These are phyloP conservation scores for Trichoderma sp. DNA, from an alignment of 2,329 filamentous ascomycete species.

Conservation along the genomic window DNA sequence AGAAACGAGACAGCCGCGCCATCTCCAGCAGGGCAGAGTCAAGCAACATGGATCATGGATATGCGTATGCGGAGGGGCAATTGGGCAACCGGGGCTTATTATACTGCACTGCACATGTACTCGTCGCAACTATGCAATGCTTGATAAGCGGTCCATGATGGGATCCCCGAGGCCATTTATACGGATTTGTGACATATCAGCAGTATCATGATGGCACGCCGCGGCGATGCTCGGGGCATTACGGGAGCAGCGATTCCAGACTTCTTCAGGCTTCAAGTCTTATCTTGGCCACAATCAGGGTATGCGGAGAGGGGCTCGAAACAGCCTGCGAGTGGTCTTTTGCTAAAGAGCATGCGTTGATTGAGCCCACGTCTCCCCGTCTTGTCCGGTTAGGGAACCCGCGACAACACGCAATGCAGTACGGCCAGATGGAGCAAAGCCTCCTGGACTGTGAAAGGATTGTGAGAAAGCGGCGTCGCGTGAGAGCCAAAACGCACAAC, in stretches of 20 bases:
- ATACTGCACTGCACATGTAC: neutral
- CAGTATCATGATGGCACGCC: neutral
- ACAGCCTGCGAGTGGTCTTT: neutral
- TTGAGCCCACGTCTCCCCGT: constrained; percentile 16
- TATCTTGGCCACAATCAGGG: neutral
- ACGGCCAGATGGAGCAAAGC: neutral
- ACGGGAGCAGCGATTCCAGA: neutral
- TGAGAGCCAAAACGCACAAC: neutral
- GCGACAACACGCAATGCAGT: constrained; percentile 11
- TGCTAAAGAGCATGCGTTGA: constrained; percentile 18
- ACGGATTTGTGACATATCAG: neutral
- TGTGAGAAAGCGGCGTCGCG: neutral
- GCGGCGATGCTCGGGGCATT: neutral
- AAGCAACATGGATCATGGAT: neutral
- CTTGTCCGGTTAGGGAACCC: neutral
- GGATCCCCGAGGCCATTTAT: neutral
- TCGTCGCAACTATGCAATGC: neutral
- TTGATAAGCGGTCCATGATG: neutral
- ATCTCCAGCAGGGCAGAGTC: neutral
- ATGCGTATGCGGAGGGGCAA: neutral
- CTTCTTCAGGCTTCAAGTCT: neutral
- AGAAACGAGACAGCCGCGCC: neutral
- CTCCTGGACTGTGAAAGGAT: neutral
- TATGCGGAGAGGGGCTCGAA: neutral
- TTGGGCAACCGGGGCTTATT: constrained; percentile 8